Evolutionary conservation across 2,329 filamentous ascomycete genomes (phyloP), one percentile per base, ranked within the genome.

Genomic region (Colletotrichum sp.): DNA sequence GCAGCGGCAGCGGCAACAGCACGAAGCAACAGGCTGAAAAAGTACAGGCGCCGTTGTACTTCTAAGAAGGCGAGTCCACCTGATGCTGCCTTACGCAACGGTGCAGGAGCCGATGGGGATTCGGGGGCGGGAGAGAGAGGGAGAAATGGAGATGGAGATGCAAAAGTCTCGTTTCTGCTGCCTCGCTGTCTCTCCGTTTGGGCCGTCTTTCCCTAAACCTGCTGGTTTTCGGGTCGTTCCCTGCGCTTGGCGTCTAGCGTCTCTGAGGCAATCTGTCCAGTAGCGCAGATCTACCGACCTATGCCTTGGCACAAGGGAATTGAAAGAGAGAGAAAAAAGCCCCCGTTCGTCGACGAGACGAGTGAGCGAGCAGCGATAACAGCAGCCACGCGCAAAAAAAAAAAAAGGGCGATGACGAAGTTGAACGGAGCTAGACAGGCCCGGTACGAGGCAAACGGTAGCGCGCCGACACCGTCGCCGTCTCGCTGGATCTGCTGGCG

Each of bases 341-440:
- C 26, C 18, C 16, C 18, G 48, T 28, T 28, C 38, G 63, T 55
- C 26, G 21, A 28, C 26, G 21, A 28, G 28, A 66, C 62, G 69
- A 67, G 56, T 43, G 62, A 72, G 18, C 28, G 52, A 48, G 55
- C n/a, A 9, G 61, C 56, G 21, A 48, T 61, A 62, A 56, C 21
- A n/a, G 38, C 58, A 69, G 48, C 48, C 36, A 30, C n/a, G 32
- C 13, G 43, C 38, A 48, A 13, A 52, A 24, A 4, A 24, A 24
- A 24, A 24, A n/a, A 56, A 52, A 66, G n/a, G 61, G 34, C 64
- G 69, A 75, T 75, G 73, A 75, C 69, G 73, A 73, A 55, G 69
- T 26, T 62, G 55, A 48, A 66, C 28, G 58, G n/a, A 56, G 63
- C 26, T 64, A 43, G 52, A 30, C 30, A 32, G 18, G 18, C 26